Evolutionary conservation across 192 early-diverging fungal species (phyloP).

Genomic region (Pecoramyces ruminantium): DNA sequence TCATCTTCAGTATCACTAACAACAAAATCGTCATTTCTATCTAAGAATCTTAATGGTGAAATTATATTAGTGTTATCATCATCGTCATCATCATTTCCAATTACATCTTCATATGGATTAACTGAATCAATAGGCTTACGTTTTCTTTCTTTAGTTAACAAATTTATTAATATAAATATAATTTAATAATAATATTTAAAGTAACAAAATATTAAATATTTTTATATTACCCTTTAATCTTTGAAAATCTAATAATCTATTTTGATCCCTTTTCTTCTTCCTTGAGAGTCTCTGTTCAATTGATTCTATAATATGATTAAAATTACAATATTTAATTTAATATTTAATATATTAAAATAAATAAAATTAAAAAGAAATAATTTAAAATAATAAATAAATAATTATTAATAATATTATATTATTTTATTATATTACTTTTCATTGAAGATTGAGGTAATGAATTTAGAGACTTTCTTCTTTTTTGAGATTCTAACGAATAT

Average conservation of each 20-base stretch:
- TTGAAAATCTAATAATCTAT: background rate
- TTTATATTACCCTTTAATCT: background rate
- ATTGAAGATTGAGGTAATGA: background rate
- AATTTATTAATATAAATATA: background rate
- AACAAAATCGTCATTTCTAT: background rate
- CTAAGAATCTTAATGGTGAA: background rate
- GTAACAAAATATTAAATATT: background rate
- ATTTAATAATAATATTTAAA: background rate
- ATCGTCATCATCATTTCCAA: no score
- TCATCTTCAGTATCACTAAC: background rate
- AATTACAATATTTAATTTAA: no score
- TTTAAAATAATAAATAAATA: no score
- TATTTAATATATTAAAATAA: no score
- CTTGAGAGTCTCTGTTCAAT: background rate
- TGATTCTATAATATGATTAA: background rate
- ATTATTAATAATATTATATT: no score
- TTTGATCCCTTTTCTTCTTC: background rate
- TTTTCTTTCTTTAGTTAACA: background rate
- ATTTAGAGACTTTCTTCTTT: background rate
- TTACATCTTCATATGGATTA: background rate
- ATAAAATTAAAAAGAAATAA: no score
- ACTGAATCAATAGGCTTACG: background rate
- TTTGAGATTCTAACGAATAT: background rate
- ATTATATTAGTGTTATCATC: background rate
- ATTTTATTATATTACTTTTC: background rate